These are phyloP conservation scores for Ustilaginoidea virens DNA, from an alignment of 2,329 filamentous ascomycete genomes.

Conservation along the genomic window DNA sequence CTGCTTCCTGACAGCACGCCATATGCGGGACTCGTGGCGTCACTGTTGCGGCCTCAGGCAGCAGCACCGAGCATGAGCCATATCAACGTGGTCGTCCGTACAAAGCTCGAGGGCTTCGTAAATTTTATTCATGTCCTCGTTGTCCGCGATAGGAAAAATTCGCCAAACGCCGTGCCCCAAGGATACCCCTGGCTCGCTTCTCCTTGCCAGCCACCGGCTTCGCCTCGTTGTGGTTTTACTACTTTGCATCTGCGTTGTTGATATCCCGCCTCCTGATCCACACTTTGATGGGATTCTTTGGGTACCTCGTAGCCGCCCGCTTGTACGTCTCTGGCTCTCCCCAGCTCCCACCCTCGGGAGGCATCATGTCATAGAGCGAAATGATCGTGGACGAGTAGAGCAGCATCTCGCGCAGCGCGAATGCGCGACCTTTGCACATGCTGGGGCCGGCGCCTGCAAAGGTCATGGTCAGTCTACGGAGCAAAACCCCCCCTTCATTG, in stretches of 20 bases:
- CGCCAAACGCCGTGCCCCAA: too few relatives aligned
- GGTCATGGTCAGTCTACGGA: constrained; percentile 1
- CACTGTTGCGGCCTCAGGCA: constrained; percentile 4
- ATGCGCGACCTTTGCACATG: constrained; percentile 17
- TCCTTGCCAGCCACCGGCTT: not conserved
- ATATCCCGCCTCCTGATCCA: constrained; percentile 16
- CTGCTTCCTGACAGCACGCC: too few relatives aligned
- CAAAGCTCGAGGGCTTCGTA: too few relatives aligned
- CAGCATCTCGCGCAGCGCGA: constrained; percentile 19
- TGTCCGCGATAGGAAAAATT: too few relatives aligned
- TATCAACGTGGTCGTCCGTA: too few relatives aligned
- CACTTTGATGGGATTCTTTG: constrained; percentile 13
- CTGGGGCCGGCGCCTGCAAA: constrained; percentile 15
- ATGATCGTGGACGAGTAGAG: constrained; percentile 19
- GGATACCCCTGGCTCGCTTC: too few relatives aligned
- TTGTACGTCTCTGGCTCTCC: constrained; percentile 11
- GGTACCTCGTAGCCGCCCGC: constrained; percentile 12
- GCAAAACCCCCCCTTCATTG: too few relatives aligned
- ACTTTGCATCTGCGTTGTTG: too few relatives aligned
- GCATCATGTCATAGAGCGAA: constrained; percentile 20
- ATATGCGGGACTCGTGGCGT: constrained; percentile 5
- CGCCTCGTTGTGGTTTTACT: too few relatives aligned
- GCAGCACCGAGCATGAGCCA: too few relatives aligned
- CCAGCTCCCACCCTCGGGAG: constrained; percentile 14
- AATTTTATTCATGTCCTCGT: too few relatives aligned